phyloP scores from a whole-genome alignment of 805 yeast species.

The Cyberlindnera japonica region DNA sequence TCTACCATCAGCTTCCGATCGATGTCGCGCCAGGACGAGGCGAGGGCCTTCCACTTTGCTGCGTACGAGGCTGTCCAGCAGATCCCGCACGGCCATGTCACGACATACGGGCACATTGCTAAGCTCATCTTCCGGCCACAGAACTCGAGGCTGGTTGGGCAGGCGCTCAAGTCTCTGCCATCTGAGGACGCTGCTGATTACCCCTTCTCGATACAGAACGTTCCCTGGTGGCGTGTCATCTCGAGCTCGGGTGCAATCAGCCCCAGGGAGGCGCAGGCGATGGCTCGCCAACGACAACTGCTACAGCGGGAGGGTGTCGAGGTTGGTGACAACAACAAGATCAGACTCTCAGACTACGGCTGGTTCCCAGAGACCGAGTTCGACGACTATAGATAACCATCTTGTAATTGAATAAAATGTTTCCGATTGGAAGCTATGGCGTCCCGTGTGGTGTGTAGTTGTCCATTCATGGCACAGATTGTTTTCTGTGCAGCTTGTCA shows the following conservation, averaged over 20 bases:
- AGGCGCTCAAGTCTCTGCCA: conserved; percentile 55
- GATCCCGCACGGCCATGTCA: conserved; percentile 61
- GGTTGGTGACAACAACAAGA: conserved; percentile 29
- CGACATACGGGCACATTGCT: conserved; percentile 78
- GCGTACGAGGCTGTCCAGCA: conserved; percentile 51
- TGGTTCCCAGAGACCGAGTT: conserved; percentile 58
- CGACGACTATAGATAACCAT: conserved; percentile 20
- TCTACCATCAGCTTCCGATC: background rate
- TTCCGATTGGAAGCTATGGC: background rate
- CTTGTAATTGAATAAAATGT: background rate
- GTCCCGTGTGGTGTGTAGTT: too few relatives aligned
- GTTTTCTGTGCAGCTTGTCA: conserved; percentile 12
- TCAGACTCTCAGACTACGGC: conserved; percentile 48
- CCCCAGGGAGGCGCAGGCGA: conserved; percentile 42
- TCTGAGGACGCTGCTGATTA: conserved; percentile 3
- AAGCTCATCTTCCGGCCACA: conserved; percentile 56
- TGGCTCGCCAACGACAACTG: conserved; percentile 41
- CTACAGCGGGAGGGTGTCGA: conserved; percentile 48
- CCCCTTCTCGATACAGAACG: conserved; percentile 14
- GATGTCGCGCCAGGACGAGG: conserved; percentile 36
- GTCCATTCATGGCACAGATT: conserved; percentile 17
- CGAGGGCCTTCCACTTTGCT: conserved; percentile 53
- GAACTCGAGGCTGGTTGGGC: conserved; percentile 73
- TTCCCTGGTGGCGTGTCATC: conserved; percentile 73
- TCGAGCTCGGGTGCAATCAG: conserved; percentile 62